Base-by-base conservation (phyloP, 2,329 filamentous ascomycete genomes). In the Verticillium albo-atrum region DNA sequence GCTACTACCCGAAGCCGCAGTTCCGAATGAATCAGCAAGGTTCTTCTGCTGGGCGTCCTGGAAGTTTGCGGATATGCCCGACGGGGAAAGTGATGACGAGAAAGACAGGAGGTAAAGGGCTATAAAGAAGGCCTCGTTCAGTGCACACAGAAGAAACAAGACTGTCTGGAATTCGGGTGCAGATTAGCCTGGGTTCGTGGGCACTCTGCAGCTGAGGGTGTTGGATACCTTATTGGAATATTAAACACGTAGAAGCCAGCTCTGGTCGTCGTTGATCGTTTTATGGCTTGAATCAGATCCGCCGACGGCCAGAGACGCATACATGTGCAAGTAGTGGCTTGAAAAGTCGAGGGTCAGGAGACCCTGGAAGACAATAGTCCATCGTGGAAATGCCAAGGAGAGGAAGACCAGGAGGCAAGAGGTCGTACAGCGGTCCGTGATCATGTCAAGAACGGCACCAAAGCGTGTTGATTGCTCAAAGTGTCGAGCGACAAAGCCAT, bases 291-390 rank as follows among this genome's bases (percentile, higher is more conserved):
- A 91, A 67, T 87, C 85, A 58, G 86, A 83, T 57, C 91, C 92
- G 57, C 90, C 92, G 86, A 97, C 95, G 64, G 89, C 88, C 69
- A 97, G 79, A 1, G 92, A 97, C 14, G 93, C 91, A 73, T 96
- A 98, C 95, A 99, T 99, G 79, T 99, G 95, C 82, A 98, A 94
- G 74, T 98, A 99, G 76, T 99, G 95, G 74, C 92, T 97, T 27
- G 95, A 90, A 65, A 99, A 83, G 75, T 99, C 95, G 68, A 99
- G 79, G 58, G 89, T 90, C 74, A 99, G 97, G 70, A 99, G 79
- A 51, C 89, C 87, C 79, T 99, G 95, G 83, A 99, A 99, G 61
- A 98, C 71, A 67, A 98, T 92, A 64, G 91, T 88, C 89, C 92
- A 98, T 60, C 93, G 86, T 4, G 95, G 95, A 78, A 96, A 99